Evolutionary conservation across 305 asterid species (phyloP), one percentile per base, ranked within the genome.

Genomic region (Plantago rigida): DNA sequence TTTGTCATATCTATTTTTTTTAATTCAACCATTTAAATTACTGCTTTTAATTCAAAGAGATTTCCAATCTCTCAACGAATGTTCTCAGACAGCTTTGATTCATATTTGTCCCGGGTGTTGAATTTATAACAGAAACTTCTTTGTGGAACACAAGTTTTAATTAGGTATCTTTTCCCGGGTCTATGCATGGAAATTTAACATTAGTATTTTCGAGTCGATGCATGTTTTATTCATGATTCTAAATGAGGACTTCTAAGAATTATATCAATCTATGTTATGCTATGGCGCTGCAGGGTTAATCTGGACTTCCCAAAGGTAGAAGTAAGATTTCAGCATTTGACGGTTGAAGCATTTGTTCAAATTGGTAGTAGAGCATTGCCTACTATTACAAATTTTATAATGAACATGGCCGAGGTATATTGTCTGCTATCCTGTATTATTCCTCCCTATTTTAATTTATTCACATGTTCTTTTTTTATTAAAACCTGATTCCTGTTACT

Each of bases 281-380:
- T 70, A 39, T 63, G 64, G 61, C 67, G 56, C 56, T 76, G 79
- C 94, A 91, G 96, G 70, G 96, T 84, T 73, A 87, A 91, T 73
- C 72, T 91, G 84, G 88, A 84, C 31, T 91, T 87, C 69, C 97
- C 97, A n/a, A 87, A 82, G 79, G 80, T 91, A 74, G 95, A 91
- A 81, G 94, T 91, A 51, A 81, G 96, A 79, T 91, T 79, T 71
- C 80, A 81, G 74, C 76, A 79, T 71, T 79, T 91, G 73, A 82
- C 55, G 13, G 83, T 91, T 71, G 89, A 79, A 77, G 74, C 95
- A 62, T 91, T 78, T 56, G 85, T 85, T 65, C 92, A 82, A 69
- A 74, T 78, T 68, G 97, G 97, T 49, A 82, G 95, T 60, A 84
- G 97, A 82, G 97, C 97, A 60, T 80, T 91, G 77, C 97, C 97